Percentiles rank a stretch among this genome's conserved stretches.
Conservation (phyloP, 345 rosid species). For the Sonneratia alba region DNA sequence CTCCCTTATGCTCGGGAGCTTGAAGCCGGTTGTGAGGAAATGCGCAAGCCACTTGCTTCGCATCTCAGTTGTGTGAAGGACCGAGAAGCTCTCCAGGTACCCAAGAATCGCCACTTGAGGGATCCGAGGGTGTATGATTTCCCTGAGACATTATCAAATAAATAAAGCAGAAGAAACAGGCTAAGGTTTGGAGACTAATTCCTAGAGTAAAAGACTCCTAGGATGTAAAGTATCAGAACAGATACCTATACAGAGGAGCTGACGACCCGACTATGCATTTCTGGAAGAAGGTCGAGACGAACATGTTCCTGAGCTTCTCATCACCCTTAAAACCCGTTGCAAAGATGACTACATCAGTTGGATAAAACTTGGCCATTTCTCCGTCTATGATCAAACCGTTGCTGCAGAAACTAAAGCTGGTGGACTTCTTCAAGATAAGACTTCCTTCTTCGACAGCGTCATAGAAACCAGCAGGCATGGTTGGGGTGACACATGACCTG, state of each 20-base stretch:
- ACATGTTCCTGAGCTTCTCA: conserved; percentile 23
- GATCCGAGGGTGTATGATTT: conserved; percentile 29
- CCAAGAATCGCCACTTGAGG: conserved; percentile 36
- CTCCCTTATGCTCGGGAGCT: conserved; percentile 21
- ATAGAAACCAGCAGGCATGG: conserved; percentile 22
- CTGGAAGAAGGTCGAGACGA: conserved; percentile 16
- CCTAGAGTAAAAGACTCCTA: background rate
- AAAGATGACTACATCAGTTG: conserved; percentile 22
- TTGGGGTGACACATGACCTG: conserved; percentile 12
- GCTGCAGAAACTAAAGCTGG: conserved; percentile 14
- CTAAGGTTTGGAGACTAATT: too few relatives aligned
- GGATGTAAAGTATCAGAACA: background rate
- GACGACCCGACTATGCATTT: conserved; percentile 18
- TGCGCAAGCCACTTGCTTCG: conserved; percentile 30
- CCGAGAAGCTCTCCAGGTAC: conserved; percentile 19
- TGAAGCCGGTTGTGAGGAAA: conserved; percentile 17
- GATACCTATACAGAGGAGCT: conserved; percentile 27
- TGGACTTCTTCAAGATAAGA: conserved; percentile 19
- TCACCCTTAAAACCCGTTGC: conserved; percentile 28
- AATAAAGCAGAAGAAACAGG: background rate
- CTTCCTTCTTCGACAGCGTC: conserved; percentile 22
- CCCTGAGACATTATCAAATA: conserved; percentile 12
- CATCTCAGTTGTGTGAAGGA: conserved; percentile 22
- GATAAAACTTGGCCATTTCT: background rate
- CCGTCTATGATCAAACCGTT: conserved; percentile 19